These are phyloP conservation scores for Anisogramma anomala DNA, from an alignment of 2,329 filamentous ascomycete species.

Conservation along the genomic window DNA sequence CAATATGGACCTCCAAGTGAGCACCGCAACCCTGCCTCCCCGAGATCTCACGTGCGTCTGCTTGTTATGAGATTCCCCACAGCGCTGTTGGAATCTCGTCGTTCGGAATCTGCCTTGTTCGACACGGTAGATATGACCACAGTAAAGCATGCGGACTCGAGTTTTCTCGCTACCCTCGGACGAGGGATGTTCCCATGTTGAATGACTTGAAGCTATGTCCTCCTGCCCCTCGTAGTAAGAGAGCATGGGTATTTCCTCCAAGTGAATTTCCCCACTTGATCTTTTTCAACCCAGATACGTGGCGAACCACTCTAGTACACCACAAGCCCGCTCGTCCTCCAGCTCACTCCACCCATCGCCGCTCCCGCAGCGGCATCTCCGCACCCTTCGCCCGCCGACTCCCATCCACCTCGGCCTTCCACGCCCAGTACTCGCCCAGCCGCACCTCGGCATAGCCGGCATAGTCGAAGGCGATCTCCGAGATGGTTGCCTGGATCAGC, in stretches of 20 bases:
- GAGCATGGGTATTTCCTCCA: conserved; percentile 3
- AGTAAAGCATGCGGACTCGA: no score
- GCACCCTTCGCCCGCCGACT: conserved; percentile 39
- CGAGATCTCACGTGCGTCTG: no score
- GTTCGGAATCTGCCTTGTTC: no score
- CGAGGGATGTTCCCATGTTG: conserved; percentile 10
- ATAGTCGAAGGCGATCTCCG: conserved; percentile 94
- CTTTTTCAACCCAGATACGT: not conserved
- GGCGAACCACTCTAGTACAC: not conserved
- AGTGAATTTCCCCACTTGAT: not conserved
- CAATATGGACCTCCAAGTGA: no score
- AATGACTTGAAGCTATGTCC: conserved; percentile 2
- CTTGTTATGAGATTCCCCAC: no score
- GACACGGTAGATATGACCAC: no score
- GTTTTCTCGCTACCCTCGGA: no score
- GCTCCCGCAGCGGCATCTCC: conserved; percentile 63
- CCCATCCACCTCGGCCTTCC: conserved; percentile 65
- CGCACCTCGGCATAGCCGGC: conserved; percentile 77
- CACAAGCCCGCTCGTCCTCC: no score
- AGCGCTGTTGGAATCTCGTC: no score
- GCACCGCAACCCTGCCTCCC: no score
- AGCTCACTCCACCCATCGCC: conserved; percentile 57
- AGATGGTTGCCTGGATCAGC: conserved; percentile 86
- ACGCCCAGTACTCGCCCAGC: conserved; percentile 85
- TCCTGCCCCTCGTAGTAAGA: not conserved